phyloP scores from a whole-genome alignment of 2,329 filamentous ascomycete species.

The Apiospora hydei region DNA sequence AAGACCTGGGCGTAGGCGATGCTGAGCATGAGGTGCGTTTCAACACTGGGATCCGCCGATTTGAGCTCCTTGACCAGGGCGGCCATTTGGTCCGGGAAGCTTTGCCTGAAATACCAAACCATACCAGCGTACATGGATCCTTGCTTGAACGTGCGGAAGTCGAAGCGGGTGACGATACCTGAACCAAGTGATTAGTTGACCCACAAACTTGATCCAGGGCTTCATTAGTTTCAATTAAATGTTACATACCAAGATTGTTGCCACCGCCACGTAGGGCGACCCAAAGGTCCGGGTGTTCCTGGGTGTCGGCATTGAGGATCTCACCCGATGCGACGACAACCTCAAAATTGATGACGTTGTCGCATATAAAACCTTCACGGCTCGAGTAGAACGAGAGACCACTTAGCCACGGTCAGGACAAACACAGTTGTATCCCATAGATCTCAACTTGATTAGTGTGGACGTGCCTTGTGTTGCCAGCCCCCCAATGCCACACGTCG shows the following conservation, averaged over 20 bases:
- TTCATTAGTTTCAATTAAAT: too few relatives aligned
- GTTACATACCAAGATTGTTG: constrained; percentile 32
- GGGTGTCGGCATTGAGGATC: constrained; percentile 41
- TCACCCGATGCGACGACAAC: constrained; percentile 46
- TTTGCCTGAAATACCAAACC: constrained; percentile 7
- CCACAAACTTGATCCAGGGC: too few relatives aligned
- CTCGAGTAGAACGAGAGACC: constrained; percentile 51
- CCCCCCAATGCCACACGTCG: not conserved
- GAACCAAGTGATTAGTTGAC: too few relatives aligned
- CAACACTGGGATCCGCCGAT: not conserved
- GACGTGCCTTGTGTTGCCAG: not conserved
- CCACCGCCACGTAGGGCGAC: constrained; percentile 52
- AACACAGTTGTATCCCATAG: not conserved
- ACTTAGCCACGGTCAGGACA: not conserved
- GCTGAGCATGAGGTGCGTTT: not conserved
- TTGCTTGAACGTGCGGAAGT: constrained; percentile 8
- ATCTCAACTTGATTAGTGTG: not conserved
- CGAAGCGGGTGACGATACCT: constrained; percentile 43
- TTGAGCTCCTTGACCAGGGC: constrained; percentile 11
- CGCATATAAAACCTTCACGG: constrained; percentile 48
- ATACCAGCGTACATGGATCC: constrained; percentile 25
- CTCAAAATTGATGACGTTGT: constrained; percentile 46
- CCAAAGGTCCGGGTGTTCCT: constrained; percentile 48
- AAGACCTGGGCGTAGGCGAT: not conserved
- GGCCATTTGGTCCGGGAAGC: constrained; percentile 17